A percentile compares a stretch with the other conserved stretches of the same genome.
These are phyloP conservation scores for Rosellinia necatrix DNA, from an alignment of 2,329 filamentous ascomycete species.

Conservation along the genomic window DNA sequence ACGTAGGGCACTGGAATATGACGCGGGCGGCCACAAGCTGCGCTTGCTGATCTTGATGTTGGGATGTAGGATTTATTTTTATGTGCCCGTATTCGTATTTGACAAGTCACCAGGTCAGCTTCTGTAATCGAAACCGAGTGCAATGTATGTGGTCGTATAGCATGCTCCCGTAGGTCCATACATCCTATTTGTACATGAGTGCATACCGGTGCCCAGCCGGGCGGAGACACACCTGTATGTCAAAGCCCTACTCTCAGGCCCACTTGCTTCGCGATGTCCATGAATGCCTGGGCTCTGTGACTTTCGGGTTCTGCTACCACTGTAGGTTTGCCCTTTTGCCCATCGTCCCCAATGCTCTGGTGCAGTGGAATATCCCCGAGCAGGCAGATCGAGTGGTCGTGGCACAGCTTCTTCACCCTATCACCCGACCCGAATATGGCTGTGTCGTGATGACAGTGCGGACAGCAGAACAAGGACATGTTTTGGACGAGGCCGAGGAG, in stretches of 20 bases:
- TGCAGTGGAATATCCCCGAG: slow-evolving; percentile 90
- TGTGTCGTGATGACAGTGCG: slow-evolving; percentile 74
- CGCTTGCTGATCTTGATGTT: slow-evolving; percentile 1
- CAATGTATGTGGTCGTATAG: neutral
- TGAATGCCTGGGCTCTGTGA: slow-evolving; percentile 72
- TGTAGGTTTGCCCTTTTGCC: slow-evolving; percentile 84
- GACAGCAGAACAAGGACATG: slow-evolving; percentile 85
- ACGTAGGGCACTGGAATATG: slow-evolving; percentile 15
- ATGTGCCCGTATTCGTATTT: neutral
- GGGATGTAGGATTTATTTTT: neutral
- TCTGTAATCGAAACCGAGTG: neutral
- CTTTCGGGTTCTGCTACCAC: slow-evolving; percentile 85
- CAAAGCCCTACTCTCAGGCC: slow-evolving; percentile 50
- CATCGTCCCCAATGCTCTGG: slow-evolving; percentile 83
- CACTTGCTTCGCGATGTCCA: slow-evolving; percentile 67
- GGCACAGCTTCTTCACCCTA: slow-evolving; percentile 70
- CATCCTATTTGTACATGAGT: slow-evolving; percentile 8
- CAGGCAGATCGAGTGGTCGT: slow-evolving; percentile 74
- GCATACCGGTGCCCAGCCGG: too few relatives aligned
- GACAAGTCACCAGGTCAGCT: neutral
- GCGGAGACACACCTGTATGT: neutral
- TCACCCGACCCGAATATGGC: slow-evolving; percentile 74
- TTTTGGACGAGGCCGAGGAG: slow-evolving; percentile 89
- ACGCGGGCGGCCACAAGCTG: neutral
- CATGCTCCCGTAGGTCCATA: neutral